Base-by-base conservation (phyloP, 2,329 filamentous ascomycete genomes). In the Epichloe sibirici region DNA sequence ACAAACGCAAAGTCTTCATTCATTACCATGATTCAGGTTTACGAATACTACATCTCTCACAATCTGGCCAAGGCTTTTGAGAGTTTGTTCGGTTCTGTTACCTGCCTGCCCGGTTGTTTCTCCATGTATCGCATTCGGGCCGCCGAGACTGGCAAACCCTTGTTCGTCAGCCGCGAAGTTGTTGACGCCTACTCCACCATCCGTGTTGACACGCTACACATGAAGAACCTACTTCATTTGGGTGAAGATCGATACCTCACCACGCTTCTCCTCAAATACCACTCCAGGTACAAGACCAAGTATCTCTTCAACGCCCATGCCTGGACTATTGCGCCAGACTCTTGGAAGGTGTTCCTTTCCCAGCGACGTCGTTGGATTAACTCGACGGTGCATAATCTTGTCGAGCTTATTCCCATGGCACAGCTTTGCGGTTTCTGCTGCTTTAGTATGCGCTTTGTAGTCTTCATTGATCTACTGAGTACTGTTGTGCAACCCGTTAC, bases 351-450 rank as follows among this genome's bases (percentile, higher is more conserved):
- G 55, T 97, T 98, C 79, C 76, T 97, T 68, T 98, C 93, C 28
- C 93, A 98, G 72, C 89, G 93, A 77, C 91, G 93, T 75, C 88
- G 93, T 67, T 98, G 93, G 93, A 98, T 98, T 71, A 98, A 98
- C 76, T 96, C 90, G 53, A 98, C 93, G 0, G 88, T 98, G 49
- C 93, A 98, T 77, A 98, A 98, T 69, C 77, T 98, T 57, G 87
- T 94, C 57, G 93, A 98, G 68, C 84, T 98, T 56, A 91, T 97
- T 57, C 90, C 91, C 5, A 76, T 98, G 69, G 82, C 86, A 56
- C 88, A 97, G 67, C 86, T 98, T 49, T 98, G 93, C 69, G 93
- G 93, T 72, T 98, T 98, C 84, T 98, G 93, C 78, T 98, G 93
- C 73, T 98, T 98, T 77, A 94, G 88, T 70, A 98, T 98, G 93